Evolutionary conservation across 768 basidiomycete species (phyloP).

Genomic region (Rhizopogon roseolus): DNA sequence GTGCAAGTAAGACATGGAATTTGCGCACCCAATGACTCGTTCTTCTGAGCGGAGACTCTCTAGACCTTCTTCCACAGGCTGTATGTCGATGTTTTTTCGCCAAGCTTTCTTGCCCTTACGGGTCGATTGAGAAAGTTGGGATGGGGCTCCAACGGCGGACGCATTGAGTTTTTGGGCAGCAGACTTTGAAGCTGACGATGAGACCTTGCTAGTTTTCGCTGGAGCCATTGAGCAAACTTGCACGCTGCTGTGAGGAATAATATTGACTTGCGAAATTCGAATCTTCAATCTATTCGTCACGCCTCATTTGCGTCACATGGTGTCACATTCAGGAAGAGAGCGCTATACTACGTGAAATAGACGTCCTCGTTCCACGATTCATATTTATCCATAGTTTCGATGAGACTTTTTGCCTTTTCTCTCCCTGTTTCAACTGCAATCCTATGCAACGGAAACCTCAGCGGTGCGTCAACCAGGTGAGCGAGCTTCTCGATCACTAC

Average conservation of each 20-base stretch:
- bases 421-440: background rate
- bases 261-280: too few relatives aligned
- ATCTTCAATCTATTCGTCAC: background rate
- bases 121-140: slow-evolving; percentile 51
- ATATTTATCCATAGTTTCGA: slow-evolving; percentile 14
- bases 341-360: slow-evolving; percentile 6
- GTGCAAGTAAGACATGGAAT: background rate
- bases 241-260: background rate
- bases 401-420: slow-evolving; percentile 10
- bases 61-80: slow-evolving; percentile 69
- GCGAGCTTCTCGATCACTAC: slow-evolving; percentile 13
- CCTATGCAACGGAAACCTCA: slow-evolving; percentile 16
- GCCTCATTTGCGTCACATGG: too few relatives aligned
- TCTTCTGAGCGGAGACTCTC: slow-evolving; percentile 82
- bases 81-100: slow-evolving; percentile 89
- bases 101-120: slow-evolving; percentile 91
- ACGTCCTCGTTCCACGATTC: slow-evolving; percentile 18
- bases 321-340: background rate
- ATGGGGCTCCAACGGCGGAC: slow-evolving; percentile 20
- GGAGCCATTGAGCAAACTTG: background rate
- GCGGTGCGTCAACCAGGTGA: slow-evolving; percentile 16
- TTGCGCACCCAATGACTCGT: slow-evolving; percentile 65
- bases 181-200: slow-evolving; percentile 1
- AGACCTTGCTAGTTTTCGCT: background rate
- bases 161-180: slow-evolving; percentile 4